A percentile compares a stretch with the other conserved stretches of the same genome.
phyloP scores from a whole-genome alignment of 139 green algal species.

The Chlamydomonas applanata region DNA sequence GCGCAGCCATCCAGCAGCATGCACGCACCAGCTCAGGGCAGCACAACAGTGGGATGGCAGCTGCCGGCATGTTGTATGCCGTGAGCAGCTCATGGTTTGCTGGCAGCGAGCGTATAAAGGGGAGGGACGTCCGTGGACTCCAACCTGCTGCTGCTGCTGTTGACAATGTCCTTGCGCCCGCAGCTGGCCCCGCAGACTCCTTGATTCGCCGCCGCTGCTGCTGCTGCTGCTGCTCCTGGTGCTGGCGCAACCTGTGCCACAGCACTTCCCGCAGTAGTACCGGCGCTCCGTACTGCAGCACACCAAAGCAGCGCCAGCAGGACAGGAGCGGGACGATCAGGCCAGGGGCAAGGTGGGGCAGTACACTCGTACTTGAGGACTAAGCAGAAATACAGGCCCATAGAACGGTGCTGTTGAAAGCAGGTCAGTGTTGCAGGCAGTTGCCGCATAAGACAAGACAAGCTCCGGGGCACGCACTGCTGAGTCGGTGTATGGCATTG shows the following conservation, averaged over 20 bases:
- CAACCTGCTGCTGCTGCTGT: not conserved
- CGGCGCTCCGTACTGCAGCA: not conserved
- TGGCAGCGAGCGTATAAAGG: not conserved
- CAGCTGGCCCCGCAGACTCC: too few relatives aligned
- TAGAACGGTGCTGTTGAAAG: too few relatives aligned
- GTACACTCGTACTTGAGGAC: too few relatives aligned
- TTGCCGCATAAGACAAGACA: too few relatives aligned
- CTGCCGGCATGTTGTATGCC: not conserved
- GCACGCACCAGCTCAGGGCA: not conserved
- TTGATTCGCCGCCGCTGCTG: not conserved
- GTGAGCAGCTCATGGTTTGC: not conserved
- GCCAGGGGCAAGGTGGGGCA: too few relatives aligned
- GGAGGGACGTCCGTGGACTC: not conserved
- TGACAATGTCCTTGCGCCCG: too few relatives aligned
- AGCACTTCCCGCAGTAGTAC: not conserved
- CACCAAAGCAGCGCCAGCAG: too few relatives aligned
- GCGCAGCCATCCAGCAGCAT: not conserved
- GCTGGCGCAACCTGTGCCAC: not conserved
- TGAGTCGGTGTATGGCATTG: not conserved
- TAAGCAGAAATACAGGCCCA: too few relatives aligned
- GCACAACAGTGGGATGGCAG: not conserved
- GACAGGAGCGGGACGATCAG: too few relatives aligned
- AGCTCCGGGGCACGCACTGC: too few relatives aligned
- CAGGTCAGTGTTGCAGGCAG: too few relatives aligned
- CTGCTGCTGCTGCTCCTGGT: slow-evolving; percentile 7